A percentile compares a stretch with the other conserved stretches of the same genome.
phyloP scores from a whole-genome alignment of 2,329 filamentous ascomycete species.

The Aspergillus sojae region DNA sequence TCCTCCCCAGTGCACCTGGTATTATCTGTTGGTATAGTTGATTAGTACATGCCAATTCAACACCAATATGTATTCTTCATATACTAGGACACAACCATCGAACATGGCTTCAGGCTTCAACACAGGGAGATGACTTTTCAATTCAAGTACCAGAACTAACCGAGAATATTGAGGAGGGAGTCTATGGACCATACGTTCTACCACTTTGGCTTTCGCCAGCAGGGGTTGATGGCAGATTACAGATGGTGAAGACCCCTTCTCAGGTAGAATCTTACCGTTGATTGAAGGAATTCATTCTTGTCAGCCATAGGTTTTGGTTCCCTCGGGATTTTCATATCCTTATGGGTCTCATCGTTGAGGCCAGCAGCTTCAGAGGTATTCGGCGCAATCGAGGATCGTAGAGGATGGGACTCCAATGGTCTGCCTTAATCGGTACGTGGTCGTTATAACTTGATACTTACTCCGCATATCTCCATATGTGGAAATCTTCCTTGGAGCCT shows the following conservation, averaged over 20 bases:
- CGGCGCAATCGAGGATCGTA: constrained; percentile 41
- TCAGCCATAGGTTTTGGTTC: constrained; percentile 52
- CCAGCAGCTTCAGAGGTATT: constrained; percentile 30
- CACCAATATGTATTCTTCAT: too few species aligned
- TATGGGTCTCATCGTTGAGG: constrained; percentile 39
- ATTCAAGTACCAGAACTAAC: too few species aligned
- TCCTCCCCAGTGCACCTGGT: too few species aligned
- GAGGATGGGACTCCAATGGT: constrained; percentile 41
- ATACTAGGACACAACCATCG: too few species aligned
- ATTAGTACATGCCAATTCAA: too few species aligned
- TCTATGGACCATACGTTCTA: too few species aligned
- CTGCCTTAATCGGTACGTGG: constrained; percentile 25
- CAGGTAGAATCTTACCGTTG: constrained; percentile 47
- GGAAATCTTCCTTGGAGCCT: constrained; percentile 17
- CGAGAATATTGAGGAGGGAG: too few species aligned
- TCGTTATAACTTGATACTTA: neutral
- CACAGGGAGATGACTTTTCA: too few species aligned
- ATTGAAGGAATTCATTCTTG: constrained; percentile 55
- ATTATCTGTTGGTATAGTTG: too few species aligned
- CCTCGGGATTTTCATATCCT: constrained; percentile 43
- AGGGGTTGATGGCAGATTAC: too few species aligned
- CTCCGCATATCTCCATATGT: constrained; percentile 19
- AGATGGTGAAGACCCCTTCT: constrained; percentile 33
- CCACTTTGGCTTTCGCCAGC: too few species aligned
- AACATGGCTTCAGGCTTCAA: too few species aligned